Evolutionary conservation across 257 asterid genomes (phyloP).

Genomic region (Verbascum thapsus): DNA sequence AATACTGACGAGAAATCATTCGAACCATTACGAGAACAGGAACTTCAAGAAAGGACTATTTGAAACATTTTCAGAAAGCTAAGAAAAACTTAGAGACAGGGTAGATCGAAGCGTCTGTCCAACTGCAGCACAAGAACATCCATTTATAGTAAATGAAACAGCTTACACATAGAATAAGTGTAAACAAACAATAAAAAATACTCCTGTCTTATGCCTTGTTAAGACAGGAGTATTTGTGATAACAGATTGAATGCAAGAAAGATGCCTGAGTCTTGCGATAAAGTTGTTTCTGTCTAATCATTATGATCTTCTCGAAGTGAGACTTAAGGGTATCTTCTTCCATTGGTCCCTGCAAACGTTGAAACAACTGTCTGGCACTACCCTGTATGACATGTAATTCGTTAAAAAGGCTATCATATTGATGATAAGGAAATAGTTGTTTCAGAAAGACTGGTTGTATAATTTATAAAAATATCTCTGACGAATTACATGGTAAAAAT

Average conservation of each 20-base stretch:
- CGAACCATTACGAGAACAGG: slow-evolving; percentile 6
- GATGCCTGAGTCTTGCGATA: slow-evolving; percentile 71
- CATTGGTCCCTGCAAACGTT: slow-evolving; percentile 91
- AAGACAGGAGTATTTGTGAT: slow-evolving; percentile 16
- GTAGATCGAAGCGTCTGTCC: slow-evolving; percentile 6
- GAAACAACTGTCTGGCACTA: slow-evolving; percentile 94
- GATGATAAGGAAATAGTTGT: slow-evolving; percentile 15
- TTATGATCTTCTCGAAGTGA: slow-evolving; percentile 86
- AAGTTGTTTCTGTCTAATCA: slow-evolving; percentile 65
- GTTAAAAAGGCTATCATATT: slow-evolving; percentile 19
- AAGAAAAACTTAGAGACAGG: not conserved
- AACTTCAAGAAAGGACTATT: not conserved
- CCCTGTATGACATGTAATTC: slow-evolving; percentile 65
- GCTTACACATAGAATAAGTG: not conserved
- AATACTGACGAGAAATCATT: slow-evolving; percentile 1
- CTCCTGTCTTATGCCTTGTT: slow-evolving; percentile 3
- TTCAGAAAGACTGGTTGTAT: not conserved
- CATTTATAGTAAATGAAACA: not conserved
- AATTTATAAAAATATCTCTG: slow-evolving; percentile 4
- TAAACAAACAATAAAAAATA: not conserved
- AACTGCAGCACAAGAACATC: slow-evolving; percentile 11
- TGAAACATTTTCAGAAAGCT: not conserved
- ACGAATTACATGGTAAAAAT: slow-evolving; percentile 23
- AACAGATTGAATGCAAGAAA: slow-evolving; percentile 22
- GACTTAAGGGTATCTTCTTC: slow-evolving; percentile 92